Conservation (phyloP, 768 basidiomycete species). For the Boletus bicolor region DNA sequence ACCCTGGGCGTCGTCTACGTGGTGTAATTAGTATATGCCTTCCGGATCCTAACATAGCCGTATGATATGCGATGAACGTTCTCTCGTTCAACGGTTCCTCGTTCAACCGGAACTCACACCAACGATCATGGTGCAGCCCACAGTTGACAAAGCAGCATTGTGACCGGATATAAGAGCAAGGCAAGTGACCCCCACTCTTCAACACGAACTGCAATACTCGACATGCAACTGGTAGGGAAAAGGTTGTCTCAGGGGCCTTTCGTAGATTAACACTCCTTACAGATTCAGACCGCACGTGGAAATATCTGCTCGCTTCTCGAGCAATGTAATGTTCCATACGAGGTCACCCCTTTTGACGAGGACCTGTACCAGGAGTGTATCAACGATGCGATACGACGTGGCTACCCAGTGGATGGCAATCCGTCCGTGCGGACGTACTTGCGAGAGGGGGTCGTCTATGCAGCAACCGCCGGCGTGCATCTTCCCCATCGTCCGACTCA, state of each 20-base stretch:
- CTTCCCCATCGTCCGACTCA: slow-evolving; percentile 17
- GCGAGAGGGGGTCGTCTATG: slow-evolving; percentile 29
- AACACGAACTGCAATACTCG: not conserved
- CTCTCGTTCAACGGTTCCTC: not conserved
- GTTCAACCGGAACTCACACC: not conserved
- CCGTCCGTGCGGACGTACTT: slow-evolving; percentile 27
- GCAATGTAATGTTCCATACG: slow-evolving; percentile 13
- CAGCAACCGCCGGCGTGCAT: slow-evolving; percentile 20
- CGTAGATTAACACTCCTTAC: not conserved
- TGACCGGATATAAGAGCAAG: slow-evolving; percentile 7
- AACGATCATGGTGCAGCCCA: too few species aligned
- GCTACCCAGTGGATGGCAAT: slow-evolving; percentile 25
- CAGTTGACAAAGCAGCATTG: not conserved
- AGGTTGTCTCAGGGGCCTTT: not conserved
- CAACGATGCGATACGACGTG: not conserved
- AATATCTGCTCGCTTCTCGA: slow-evolving; percentile 14
- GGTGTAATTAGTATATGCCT: not conserved
- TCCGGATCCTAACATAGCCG: not conserved
- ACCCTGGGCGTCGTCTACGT: too few species aligned
- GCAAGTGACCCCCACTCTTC: not conserved
- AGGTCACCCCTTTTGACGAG: slow-evolving; percentile 10
- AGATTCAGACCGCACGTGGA: slow-evolving; percentile 9
- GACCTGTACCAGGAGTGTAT: not conserved
- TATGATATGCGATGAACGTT: not conserved
- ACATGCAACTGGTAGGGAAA: slow-evolving; percentile 12